Evolutionary conservation across 257 asterid genomes (phyloP), one percentile per base, ranked within the genome.

Genomic region (Capsicum chinense): DNA sequence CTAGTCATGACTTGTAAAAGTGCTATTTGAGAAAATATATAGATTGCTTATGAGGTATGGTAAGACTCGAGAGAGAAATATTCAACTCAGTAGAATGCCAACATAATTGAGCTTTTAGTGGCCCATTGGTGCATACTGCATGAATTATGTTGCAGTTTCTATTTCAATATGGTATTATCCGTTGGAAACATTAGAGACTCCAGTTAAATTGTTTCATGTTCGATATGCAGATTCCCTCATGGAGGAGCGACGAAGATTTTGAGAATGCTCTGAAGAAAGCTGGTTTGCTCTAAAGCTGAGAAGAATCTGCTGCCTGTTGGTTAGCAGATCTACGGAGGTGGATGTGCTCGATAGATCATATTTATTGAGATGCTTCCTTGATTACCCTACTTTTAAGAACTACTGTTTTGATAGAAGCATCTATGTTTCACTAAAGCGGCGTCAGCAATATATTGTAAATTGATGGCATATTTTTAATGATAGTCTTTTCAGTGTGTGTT

Each of bases 201-300:
- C 33, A 37, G 26, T 63, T 39, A 47, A 39, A 17, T 58, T 33
- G 56, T 17, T 37, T 9, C 9, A 78, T 57, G 16, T 83, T 74
- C 19, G 67, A 56, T 44, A 79, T 87, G 83, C 90, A 94, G 98
- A 93, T 94, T 67, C 54, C 83, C 68, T 91, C 92, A 7, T 92
- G 93, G 93, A 70, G 79, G 62, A 88, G 86, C 10, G 92, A 89
- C 9, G 73, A 87, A 42, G 93, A 88, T 14, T 94, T 93, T 37
- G 86, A 83, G 87, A 88, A 48, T 64, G 97, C 98, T n/a, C 88
- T 94, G 19, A 80, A 88, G 82, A 87, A 68, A 54, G 98, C 97
- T 15, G 97, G 97, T 16, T 85, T 94, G 81, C 12, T 88, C 44
- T 94, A 89, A 89, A 85, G 54, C 48, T 7, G 63, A 26, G 71